phyloP scores from a whole-genome alignment of 345 rosid species.

The Corchorus olitorius region DNA sequence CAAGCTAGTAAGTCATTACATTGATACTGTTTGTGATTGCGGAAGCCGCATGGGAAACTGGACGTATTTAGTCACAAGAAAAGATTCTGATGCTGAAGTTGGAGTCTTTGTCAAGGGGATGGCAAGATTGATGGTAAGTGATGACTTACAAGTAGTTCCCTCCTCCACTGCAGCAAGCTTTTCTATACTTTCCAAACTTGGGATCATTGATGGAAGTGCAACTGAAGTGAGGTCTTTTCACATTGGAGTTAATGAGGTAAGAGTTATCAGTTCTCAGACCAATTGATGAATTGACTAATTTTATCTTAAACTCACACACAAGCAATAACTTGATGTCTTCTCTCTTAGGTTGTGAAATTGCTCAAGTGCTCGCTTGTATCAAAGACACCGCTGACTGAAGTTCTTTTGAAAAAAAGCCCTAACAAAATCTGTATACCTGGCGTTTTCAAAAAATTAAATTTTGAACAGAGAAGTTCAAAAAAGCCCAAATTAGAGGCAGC shows the following conservation, averaged over 20 bases:
- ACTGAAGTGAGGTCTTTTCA: slow-evolving; percentile 10
- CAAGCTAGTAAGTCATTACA: slow-evolving; percentile 15
- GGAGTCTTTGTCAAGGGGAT: slow-evolving; percentile 20
- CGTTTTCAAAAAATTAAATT: neutral
- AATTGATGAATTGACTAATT: neutral
- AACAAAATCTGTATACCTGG: no score
- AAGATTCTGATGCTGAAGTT: neutral
- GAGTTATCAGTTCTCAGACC: neutral
- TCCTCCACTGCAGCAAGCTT: slow-evolving; percentile 6
- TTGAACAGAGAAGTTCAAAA: neutral
- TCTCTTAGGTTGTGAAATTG: slow-evolving; percentile 28
- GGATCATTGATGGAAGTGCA: neutral
- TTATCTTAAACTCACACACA: neutral
- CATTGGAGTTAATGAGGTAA: slow-evolving; percentile 18
- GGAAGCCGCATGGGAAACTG: neutral
- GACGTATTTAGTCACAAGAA: no score
- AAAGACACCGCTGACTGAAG: slow-evolving; percentile 17
- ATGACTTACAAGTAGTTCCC: slow-evolving; percentile 25
- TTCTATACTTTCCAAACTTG: slow-evolving; percentile 17
- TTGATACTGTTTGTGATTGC: neutral
- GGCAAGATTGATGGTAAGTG: neutral
- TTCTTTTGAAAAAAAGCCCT: slow-evolving; percentile 5
- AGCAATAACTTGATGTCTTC: slow-evolving; percentile 2
- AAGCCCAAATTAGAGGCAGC: neutral
- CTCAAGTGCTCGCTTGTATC: slow-evolving; percentile 17